Percentiles rank a stretch among this genome's conserved stretches.
Conservation (phyloP, 768 basidiomycete genomes). For the Leccinum broughii region DNA sequence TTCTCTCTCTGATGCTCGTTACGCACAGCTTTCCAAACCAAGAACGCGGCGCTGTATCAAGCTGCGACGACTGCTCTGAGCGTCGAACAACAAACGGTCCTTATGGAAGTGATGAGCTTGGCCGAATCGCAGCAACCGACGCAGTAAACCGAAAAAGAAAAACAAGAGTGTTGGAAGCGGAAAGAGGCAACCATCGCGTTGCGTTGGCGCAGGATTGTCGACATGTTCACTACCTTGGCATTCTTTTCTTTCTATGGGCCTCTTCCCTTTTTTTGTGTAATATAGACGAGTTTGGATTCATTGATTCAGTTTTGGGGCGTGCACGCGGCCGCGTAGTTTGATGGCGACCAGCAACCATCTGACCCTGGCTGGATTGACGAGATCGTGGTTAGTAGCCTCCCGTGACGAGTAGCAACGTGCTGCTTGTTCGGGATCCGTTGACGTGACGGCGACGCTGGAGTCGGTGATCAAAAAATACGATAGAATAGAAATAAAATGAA, state of each 20-base stretch:
- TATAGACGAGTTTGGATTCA: not conserved
- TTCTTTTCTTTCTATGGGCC: not conserved
- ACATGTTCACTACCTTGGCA: not conserved
- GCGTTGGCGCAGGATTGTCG: not conserved
- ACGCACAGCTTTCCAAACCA: conserved; percentile 66
- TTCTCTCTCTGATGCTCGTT: not conserved
- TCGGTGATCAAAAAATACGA: not conserved
- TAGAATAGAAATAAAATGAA: not conserved
- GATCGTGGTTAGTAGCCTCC: not conserved
- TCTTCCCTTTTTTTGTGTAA: not conserved
- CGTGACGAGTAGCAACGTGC: not conserved
- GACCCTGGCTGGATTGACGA: not conserved
- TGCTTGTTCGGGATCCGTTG: not conserved
- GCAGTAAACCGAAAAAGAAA: conserved; percentile 5
- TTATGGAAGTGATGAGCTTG: conserved; percentile 83
- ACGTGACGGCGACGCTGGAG: not conserved
- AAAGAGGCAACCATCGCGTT: not conserved
- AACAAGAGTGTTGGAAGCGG: not conserved
- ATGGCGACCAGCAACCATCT: not conserved
- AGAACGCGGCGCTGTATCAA: conserved; percentile 66
- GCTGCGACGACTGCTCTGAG: conserved; percentile 68
- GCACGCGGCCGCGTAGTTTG: not conserved
- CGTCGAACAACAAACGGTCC: conserved; percentile 73
- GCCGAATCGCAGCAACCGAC: conserved; percentile 46
- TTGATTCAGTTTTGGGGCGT: not conserved